Base-by-base conservation (phyloP, 441 rosid species). In the Corymbia calophylla region DNA sequence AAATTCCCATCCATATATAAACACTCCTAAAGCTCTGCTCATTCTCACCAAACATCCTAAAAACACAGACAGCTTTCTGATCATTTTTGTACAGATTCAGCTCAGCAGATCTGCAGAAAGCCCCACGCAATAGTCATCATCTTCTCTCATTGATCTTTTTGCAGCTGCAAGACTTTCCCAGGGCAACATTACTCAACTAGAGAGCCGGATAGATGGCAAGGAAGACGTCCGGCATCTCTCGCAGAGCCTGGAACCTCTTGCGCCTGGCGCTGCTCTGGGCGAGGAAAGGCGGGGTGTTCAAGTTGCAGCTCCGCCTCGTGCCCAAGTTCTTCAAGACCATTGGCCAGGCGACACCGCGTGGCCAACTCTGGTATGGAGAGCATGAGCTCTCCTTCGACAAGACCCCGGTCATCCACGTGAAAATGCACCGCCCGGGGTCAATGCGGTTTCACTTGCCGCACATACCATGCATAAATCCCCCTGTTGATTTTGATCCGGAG, bases 321-420 rank as follows among this genome's bases (percentile, higher is more conserved):
- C 94, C 95, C 29, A 95, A 94, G 93, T 95, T 94, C 92, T 89
- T 97, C 60, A 97, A 92, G 88, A 91, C 93, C 64, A 66, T 95
- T 14, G 90, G 91, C 15, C 94, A 87, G 32, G 86, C 68, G 18
- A 89, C 91, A 85, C 89, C 90, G 5, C 87, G 88, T n/a, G 90
- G 87, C 87, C 92, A 73, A 9, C 39, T 91, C 47, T 92, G 89
- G 47, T 94, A 92, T 44, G 89, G 94, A 23, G 98, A 97, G 90
- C 94, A 95, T 5, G 93, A 96, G 93, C 97, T 98, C 47, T 96
- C 98, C 39, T 98, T 98, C 87, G 97, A 96, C 31, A 90, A 96
- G 87, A 97, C 99, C 0, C 99, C 98, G 0, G 89, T 96, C 62
- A 93, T 96, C 91, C 95, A 94, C 31, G 92, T 94, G 73, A 96